Conservation (phyloP, 306 rosid species). For the Biancaea sappan region DNA sequence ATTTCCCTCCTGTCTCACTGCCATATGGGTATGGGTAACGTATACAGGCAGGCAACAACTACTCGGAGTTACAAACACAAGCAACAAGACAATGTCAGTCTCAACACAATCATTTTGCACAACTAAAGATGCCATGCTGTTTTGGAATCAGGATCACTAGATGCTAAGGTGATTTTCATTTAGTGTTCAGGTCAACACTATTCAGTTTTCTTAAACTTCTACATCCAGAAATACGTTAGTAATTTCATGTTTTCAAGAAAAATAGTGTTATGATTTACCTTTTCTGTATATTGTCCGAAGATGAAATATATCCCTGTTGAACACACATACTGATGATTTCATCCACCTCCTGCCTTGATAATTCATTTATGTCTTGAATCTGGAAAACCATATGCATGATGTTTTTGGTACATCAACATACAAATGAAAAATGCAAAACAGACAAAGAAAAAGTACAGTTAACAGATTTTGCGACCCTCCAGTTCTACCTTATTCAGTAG, state of each 20-base stretch:
- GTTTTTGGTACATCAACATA: slow-evolving; percentile 5
- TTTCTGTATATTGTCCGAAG: slow-evolving; percentile 86
- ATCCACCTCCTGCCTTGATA: slow-evolving; percentile 94
- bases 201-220: slow-evolving; percentile 4
- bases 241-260: slow-evolving; percentile 14
- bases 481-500: slow-evolving; percentile 72
- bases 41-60: not conserved
- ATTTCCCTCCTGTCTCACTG: not conserved
- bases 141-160: not conserved
- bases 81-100: not conserved
- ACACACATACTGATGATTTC: slow-evolving; percentile 75
- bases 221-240: not conserved
- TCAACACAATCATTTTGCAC: not conserved
- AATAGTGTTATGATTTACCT: slow-evolving; percentile 45
- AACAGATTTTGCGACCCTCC: not conserved
- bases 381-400: slow-evolving; percentile 34
- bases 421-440: not conserved
- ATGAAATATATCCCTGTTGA: slow-evolving; percentile 54
- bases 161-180: not conserved
- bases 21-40: not conserved
- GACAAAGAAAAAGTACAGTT: not conserved
- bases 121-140: not conserved
- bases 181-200: not conserved
- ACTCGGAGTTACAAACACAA: not conserved
- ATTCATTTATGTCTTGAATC: slow-evolving; percentile 89